phyloP scores from a whole-genome alignment of 2,329 filamentous ascomycete genomes.

The Fusarium scirpi region DNA sequence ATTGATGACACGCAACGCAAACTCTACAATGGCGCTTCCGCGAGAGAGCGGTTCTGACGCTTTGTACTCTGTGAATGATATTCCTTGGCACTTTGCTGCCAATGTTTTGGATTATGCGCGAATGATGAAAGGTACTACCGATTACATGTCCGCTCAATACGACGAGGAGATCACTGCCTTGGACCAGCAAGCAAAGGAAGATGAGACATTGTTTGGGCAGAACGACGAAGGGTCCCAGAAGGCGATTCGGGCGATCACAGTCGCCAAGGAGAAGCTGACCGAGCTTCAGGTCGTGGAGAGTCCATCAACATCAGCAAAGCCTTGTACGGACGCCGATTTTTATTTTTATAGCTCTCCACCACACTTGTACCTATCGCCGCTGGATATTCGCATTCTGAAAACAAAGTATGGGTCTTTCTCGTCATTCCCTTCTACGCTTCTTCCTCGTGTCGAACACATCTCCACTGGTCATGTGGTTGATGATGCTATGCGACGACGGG shows the following conservation, averaged over 20 bases:
- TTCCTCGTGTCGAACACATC: constrained; percentile 89
- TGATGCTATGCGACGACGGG: constrained; percentile 82
- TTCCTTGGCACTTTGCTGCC: constrained; percentile 95
- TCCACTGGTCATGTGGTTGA: constrained; percentile 90
- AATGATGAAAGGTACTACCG: constrained; percentile 92
- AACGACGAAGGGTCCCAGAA: constrained; percentile 93
- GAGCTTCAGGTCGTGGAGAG: constrained; percentile 53
- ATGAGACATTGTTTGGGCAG: constrained; percentile 90
- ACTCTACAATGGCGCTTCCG: constrained; percentile 88
- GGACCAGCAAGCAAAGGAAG: constrained; percentile 82
- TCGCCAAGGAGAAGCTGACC: constrained; percentile 79
- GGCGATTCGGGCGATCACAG: constrained; percentile 79
- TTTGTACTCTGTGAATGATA: constrained; percentile 75
- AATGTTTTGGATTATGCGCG: constrained; percentile 95
- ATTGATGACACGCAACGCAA: constrained; percentile 82
- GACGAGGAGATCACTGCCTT: constrained; percentile 83
- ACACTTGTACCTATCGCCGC: constrained; percentile 88
- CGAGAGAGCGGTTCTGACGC: constrained; percentile 80
- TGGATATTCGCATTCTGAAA: constrained; percentile 94
- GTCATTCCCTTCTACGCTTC: constrained; percentile 83
- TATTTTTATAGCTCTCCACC: constrained; percentile 90
- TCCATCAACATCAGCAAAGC: constrained; percentile 38
- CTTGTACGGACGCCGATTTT: constrained; percentile 66
- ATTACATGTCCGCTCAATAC: constrained; percentile 87
- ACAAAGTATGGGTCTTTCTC: constrained; percentile 87